These are phyloP conservation scores for Iberis pinnata DNA, from an alignment of 345 rosid genomes.

Conservation along the genomic window DNA sequence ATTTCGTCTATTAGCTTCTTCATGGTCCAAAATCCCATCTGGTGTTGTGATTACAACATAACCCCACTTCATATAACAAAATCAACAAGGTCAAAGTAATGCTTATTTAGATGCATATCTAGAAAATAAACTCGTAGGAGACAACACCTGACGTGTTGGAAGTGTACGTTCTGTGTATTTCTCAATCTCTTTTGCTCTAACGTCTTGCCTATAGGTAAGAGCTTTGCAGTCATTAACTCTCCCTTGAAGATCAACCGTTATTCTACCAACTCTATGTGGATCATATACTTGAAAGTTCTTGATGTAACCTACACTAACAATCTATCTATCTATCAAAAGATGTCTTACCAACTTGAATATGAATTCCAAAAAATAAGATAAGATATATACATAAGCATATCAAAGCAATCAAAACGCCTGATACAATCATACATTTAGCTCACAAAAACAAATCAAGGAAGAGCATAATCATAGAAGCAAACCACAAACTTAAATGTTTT, in stretches of 20 bases:
- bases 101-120: not conserved
- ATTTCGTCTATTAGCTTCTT: conserved; percentile 66
- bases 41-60: conserved; percentile 88
- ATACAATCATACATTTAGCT: too few species aligned
- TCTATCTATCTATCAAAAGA: too few species aligned
- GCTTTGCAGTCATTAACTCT: conserved; percentile 76
- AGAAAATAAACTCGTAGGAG: not conserved
- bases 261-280: conserved; percentile 85
- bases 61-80: conserved; percentile 61
- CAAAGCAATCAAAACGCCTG: not conserved
- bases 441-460: not conserved
- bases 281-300: conserved; percentile 66
- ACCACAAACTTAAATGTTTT: too few species aligned
- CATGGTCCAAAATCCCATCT: conserved; percentile 90
- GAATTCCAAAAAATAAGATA: too few species aligned
- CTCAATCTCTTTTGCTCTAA: conserved; percentile 71
- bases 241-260: conserved; percentile 80
- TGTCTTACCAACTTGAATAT: too few species aligned
- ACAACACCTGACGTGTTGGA: conserved; percentile 72
- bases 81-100: not conserved
- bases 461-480: not conserved
- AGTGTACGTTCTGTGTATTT: conserved; percentile 52
- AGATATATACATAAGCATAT: too few species aligned
- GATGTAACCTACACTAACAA: conserved; percentile 49
- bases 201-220: conserved; percentile 78